Base-by-base conservation (phyloP, 108 stramenopile species). In the Nannochloropsis oceanica region DNA sequence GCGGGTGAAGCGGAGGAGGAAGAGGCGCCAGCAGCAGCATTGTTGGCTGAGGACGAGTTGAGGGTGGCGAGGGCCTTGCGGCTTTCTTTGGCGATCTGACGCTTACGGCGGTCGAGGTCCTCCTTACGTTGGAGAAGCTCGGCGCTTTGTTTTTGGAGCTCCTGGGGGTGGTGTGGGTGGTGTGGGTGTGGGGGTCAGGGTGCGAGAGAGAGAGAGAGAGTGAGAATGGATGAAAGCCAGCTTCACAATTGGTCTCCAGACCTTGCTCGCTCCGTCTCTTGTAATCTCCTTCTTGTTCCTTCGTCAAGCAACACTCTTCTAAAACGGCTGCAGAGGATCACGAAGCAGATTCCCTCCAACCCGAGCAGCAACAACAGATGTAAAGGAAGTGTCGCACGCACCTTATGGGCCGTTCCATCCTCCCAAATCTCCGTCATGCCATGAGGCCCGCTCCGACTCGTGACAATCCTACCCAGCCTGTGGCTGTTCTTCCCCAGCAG, bases 391-490 rank as follows among this genome's bases (percentile, higher is more conserved):
- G 43, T 43, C 43, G 24, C 13, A 13, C 83, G 24, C 12, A 42
- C 85, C 80, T 86, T 82, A 27, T 20, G 22, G 34, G 81, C 88
- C 7, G 80, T 81, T 10, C 88, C 85, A 20, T 89, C 81, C 85
- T 89, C 81, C 88, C 85, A 86, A 20, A 85, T 82, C 24, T 89
- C 85, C 20, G 43, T n/a, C 42, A 86, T 34, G 42, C 13, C 25
- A 10, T 27, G 43, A 8, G 85, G 50, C 13, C 80, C 84, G 25
- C 24, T 79, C 13, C 84, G 84, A 24, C 42, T 50, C 73, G 44
- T 22, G 27, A 84, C 84, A n/a, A 79, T 79, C 26, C 84, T 2
- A 22, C 84, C 84, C 80, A 84, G 73, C 22, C 84, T 13, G 84
- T 84, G 73, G 24, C 25, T 24, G 12, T 84, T 27, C 14, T 84